Base-by-base conservation (phyloP, 768 basidiomycete genomes). In the Hygrocybe coccinea region DNA sequence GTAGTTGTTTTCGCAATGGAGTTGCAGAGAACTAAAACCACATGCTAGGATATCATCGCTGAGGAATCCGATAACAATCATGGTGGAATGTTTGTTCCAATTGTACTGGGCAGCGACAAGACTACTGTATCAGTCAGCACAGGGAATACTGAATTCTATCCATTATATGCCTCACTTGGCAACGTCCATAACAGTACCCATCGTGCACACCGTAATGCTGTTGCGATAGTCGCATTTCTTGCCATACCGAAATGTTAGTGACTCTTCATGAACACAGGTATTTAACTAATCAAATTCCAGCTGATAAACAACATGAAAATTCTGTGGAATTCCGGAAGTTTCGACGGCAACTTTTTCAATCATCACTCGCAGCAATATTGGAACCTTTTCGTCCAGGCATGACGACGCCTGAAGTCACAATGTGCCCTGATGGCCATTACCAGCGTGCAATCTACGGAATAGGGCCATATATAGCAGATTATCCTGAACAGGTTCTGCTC, bases 81-180 rank as follows among this genome's bases (percentile, higher is more conserved):
- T 38, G 74, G 74, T 5, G 55, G 67, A 1, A 65, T 71, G 57
- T 56, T 71, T 24, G 60, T 69, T 3, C 65, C 69, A 0, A 57
- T 74, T 21, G 54, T 76, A 10, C 55, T 60, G 1, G 73, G 74
- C 1, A 74, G 71, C 52, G 71, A 79, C 55, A 77, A 77, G 54
- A 77, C 74, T 0, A 76, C 73, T 0, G 73, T 76, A 0, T 77
- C 71, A 0, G 69, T 72, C 10, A 69, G 65, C 0, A 76, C 74
- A 0, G 72, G 74, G 1, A 68, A 75, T 45, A 64, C 71, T 25
- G 71, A 74, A 36, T 74, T 69, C 43, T 67, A 75, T 51, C 74
- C 71, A 0, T 52, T 73, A 0, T 75, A 75, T 53, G 24, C 60
- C 0, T 71, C 71, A 7, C 36, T 59, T 1, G 70, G 74, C 0